phyloP scores from a whole-genome alignment of 1,284 basidiomycete species.

The Microbotryomycetes sp. region DNA sequence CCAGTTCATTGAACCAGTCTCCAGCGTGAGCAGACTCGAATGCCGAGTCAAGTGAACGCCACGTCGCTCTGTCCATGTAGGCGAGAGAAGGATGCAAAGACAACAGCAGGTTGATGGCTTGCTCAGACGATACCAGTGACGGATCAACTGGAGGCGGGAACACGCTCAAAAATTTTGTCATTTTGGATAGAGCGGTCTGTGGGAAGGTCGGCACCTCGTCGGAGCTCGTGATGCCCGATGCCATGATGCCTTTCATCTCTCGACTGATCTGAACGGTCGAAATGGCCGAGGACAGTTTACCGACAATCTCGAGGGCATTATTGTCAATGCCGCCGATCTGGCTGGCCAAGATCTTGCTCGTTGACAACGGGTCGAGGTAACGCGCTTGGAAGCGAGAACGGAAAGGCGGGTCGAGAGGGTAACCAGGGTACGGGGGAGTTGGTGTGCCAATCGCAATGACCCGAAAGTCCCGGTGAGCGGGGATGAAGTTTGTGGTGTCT shows the following conservation, averaged over 20 bases:
- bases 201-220: slow-evolving; percentile 25
- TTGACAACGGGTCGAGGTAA: slow-evolving; percentile 28
- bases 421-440: slow-evolving; percentile 41
- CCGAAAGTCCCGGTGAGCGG: slow-evolving; percentile 40
- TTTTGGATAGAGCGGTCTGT: slow-evolving; percentile 21
- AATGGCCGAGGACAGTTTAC: slow-evolving; percentile 13
- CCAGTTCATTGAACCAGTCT: slow-evolving; percentile 6
- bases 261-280: neutral
- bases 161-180: slow-evolving; percentile 19
- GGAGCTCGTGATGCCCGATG: neutral
- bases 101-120: slow-evolving; percentile 12
- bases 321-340: neutral
- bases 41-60: slow-evolving; percentile 10
- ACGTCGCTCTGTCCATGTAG: neutral
- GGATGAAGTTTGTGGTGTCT: slow-evolving; percentile 35
- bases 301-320: neutral
- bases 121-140: neutral
- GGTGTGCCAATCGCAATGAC: slow-evolving; percentile 40
- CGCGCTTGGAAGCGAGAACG: slow-evolving; percentile 41
- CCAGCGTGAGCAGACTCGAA: slow-evolving; percentile 4
- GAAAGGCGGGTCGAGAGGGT: slow-evolving; percentile 43
- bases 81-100: slow-evolving; percentile 19
- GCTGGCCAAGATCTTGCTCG: slow-evolving; percentile 13
- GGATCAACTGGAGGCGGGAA: slow-evolving; percentile 14
- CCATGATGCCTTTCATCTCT: neutral